Percentiles rank a stretch among this genome's conserved stretches.
These are phyloP conservation scores for Pseudocercospora pini-densiflorae DNA, from an alignment of 2,329 filamentous ascomycete species.

Conservation along the genomic window DNA sequence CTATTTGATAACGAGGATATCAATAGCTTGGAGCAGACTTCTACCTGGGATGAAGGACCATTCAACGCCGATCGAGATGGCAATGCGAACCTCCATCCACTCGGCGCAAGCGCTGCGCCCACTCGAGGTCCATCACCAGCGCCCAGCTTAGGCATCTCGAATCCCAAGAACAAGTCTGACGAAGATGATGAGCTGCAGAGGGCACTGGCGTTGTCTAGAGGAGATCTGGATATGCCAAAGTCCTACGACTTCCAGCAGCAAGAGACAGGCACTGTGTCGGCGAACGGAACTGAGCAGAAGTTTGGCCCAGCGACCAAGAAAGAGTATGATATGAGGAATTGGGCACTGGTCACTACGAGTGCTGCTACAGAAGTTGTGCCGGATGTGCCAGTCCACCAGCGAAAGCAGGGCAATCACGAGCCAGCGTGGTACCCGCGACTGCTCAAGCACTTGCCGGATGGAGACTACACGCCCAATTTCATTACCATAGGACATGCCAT, in stretches of 20 bases:
- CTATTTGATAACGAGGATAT: conserved; percentile 41
- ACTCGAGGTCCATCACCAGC: conserved; percentile 38
- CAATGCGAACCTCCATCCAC: conserved; percentile 33
- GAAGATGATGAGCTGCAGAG: conserved; percentile 37
- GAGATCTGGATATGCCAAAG: conserved; percentile 16
- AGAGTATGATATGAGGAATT: conserved; percentile 58
- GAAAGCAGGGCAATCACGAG: conserved; percentile 39
- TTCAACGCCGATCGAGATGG: conserved; percentile 38
- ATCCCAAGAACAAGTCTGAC: conserved; percentile 36
- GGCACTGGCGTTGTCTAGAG: conserved; percentile 35
- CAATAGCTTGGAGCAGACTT: conserved; percentile 28
- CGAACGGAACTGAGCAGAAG: conserved; percentile 40
- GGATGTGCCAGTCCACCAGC: conserved; percentile 49
- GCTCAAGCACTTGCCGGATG: conserved; percentile 59
- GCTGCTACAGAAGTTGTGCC: conserved; percentile 58
- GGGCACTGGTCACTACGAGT: conserved; percentile 56
- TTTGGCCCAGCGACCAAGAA: conserved; percentile 62
- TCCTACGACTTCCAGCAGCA: conserved; percentile 41
- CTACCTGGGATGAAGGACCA: conserved; percentile 37
- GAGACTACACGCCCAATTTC: conserved; percentile 60
- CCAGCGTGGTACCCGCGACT: conserved; percentile 55
- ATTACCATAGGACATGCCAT: conserved; percentile 67
- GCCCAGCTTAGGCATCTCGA: conserved; percentile 22
- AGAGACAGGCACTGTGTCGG: conserved; percentile 58
- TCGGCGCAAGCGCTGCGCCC: conserved; percentile 38